Base-by-base conservation (phyloP, 176 grass and related monocot genomes). In the Carex kokanica region DNA sequence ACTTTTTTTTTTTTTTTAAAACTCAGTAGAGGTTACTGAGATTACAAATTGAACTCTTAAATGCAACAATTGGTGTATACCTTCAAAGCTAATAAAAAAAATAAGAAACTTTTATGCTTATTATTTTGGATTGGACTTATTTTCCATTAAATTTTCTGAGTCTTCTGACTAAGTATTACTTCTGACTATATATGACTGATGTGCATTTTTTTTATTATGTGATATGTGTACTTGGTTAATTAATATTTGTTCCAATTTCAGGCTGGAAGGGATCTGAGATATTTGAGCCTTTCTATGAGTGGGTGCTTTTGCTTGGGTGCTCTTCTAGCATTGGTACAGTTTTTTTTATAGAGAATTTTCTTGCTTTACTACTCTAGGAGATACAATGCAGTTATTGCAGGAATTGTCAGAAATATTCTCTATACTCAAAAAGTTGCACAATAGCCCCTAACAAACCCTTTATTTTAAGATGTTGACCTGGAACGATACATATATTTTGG, bases 241-340 rank as follows among this genome's bases (percentile, higher is more conserved):
- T 73, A 73, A 15, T 38, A 40, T 8, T 2, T 55, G 25, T 14
- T 70, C n/a, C 21, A 84, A 70, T 25, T 84, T 87, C 85, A 98
- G 95, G 92, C 92, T 59, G 95, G 95, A 84, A 95, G 95, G 65
- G 95, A 98, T 86, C 89, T 98, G 51, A 93, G 80, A 74, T 98
- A 87, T 86, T 79, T 98, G 72, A 98, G 95, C 85, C 84, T 93
- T 83, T 98, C 95, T 64, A 98, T 95, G 95, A 86, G 82, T 83
- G 89, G 32, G 62, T 95, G 95, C 81, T 93, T 98, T 91, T 71
- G 81, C 47, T 1, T 90, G 14, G 86, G 92, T 80, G 85, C 90
- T 74, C 29, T 98, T 95, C 58, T 90, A 43, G 73, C 92, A 68
- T 55, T 87, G 92, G 95, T 98, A 95, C 58, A 88, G 0, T 14